Percentiles rank a stretch among this genome's conserved stretches.
These are phyloP conservation scores for Candida lessepsii DNA, from an alignment of 805 yeast genomes.

Conservation along the genomic window DNA sequence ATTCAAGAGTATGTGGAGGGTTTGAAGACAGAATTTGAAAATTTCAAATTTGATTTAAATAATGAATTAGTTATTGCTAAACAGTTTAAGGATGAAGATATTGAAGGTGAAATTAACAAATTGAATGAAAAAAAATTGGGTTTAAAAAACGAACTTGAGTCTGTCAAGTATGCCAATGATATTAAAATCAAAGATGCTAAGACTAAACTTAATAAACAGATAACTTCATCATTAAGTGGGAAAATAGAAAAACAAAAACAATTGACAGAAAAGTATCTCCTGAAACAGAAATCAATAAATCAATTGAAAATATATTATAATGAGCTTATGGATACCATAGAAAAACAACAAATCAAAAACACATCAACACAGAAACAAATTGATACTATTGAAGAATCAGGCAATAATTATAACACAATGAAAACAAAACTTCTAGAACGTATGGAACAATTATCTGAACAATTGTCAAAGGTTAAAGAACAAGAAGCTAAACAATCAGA, in stretches of 20 bases:
- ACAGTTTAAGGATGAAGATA: constrained; percentile 22
- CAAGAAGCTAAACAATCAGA: constrained; percentile 11
- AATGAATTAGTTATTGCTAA: constrained; percentile 30
- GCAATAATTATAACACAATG: constrained; percentile 18
- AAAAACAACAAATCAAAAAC: constrained; percentile 9
- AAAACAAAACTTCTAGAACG: constrained; percentile 20
- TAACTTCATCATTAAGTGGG: constrained; percentile 23
- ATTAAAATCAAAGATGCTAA: constrained; percentile 18
- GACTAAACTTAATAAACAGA: constrained; percentile 27
- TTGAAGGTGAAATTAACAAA: constrained; percentile 11
- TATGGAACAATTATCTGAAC: constrained; percentile 16
- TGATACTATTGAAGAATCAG: constrained; percentile 16
- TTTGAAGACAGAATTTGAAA: constrained; percentile 27
- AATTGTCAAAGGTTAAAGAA: neutral
- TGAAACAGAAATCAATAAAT: neutral
- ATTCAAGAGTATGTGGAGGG: constrained; percentile 29
- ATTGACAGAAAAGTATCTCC: neutral
- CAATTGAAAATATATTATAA: neutral
- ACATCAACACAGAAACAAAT: constrained; percentile 3
- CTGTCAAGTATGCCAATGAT: constrained; percentile 12
- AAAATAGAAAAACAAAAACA: constrained; percentile 22
- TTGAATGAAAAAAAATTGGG: constrained; percentile 15
- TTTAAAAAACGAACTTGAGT: constrained; percentile 1
- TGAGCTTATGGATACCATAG: neutral
- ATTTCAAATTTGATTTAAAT: constrained; percentile 33